phyloP scores from a whole-genome alignment of 1,284 basidiomycete genomes.

The Pseudomicrostroma phylloplanum region DNA sequence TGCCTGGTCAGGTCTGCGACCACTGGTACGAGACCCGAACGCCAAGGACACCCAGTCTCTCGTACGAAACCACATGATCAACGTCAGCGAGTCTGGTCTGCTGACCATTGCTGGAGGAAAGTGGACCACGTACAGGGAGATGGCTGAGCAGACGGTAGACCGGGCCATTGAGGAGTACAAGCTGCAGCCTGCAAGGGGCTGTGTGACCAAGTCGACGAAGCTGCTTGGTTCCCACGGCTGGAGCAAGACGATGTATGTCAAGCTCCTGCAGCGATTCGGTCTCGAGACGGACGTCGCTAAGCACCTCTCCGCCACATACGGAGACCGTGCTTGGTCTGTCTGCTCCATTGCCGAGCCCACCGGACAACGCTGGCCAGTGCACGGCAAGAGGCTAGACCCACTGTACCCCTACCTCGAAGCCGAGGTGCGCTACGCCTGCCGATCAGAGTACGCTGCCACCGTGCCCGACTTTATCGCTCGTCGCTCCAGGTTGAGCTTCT shows the following conservation, averaged over 20 bases:
- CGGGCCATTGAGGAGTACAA: constrained; percentile 73
- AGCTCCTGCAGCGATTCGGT: constrained; percentile 76
- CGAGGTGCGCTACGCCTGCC: constrained; percentile 82
- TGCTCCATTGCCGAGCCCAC: constrained; percentile 74
- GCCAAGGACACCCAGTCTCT: constrained; percentile 77
- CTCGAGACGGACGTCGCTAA: constrained; percentile 86
- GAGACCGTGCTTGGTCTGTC: constrained; percentile 92
- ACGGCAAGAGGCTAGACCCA: constrained; percentile 69
- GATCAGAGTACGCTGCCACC: constrained; percentile 83
- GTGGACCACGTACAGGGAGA: constrained; percentile 91
- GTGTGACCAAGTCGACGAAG: constrained; percentile 73
- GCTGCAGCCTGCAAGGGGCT: constrained; percentile 59
- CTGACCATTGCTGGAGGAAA: constrained; percentile 95
- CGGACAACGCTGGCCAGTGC: constrained; percentile 73
- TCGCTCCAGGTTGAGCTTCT: constrained; percentile 82
- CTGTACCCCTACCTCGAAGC: constrained; percentile 88
- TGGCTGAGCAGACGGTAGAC: constrained; percentile 94
- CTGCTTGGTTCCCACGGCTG: constrained; percentile 90
- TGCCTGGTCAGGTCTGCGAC: constrained; percentile 87
- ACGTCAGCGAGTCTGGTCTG: constrained; percentile 72
- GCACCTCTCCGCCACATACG: constrained; percentile 87
- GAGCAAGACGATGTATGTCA: constrained; percentile 94
- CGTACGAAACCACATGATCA: constrained; percentile 90
- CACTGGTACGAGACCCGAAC: constrained; percentile 77
- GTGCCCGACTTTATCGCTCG: constrained; percentile 88